Conservation (phyloP, 2,329 filamentous ascomycete genomes). For the Neonectria ditissima region DNA sequence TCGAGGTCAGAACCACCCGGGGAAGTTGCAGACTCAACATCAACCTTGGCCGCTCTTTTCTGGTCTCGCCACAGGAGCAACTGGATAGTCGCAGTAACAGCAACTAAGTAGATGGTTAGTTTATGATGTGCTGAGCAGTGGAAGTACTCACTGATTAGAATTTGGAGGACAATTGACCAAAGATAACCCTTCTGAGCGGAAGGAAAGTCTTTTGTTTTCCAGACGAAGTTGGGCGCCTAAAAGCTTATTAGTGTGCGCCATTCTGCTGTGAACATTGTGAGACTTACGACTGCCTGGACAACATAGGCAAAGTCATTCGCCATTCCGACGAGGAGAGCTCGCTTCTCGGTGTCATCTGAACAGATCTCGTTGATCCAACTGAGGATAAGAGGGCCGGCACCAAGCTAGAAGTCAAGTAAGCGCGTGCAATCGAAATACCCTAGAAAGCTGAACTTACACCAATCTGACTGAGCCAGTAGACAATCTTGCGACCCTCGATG, state of each 20-base stretch:
- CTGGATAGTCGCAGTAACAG: slow-evolving; percentile 7
- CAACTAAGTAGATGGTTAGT: neutral
- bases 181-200: slow-evolving; percentile 30
- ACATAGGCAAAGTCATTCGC: slow-evolving; percentile 32
- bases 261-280: fast-evolving
- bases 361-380: slow-evolving; percentile 43
- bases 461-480: slow-evolving; percentile 40
- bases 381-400: slow-evolving; percentile 38
- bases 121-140: neutral
- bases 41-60: slow-evolving; percentile 3
- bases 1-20: neutral
- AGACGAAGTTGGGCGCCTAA: slow-evolving; percentile 33
- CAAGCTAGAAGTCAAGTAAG: slow-evolving; percentile 12
- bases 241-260: neutral
- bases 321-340: slow-evolving; percentile 32
- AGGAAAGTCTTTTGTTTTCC: slow-evolving; percentile 36
- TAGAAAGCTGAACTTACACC: slow-evolving; percentile 27
- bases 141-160: slow-evolving; percentile 21
- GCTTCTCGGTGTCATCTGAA: slow-evolving; percentile 36
- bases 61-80: slow-evolving; percentile 6
- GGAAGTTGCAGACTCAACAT: neutral
- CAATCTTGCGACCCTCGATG: slow-evolving; percentile 23
- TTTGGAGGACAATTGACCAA: slow-evolving; percentile 27
- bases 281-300: slow-evolving; percentile 34
- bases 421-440: fast-evolving